These are phyloP conservation scores for Pseudogymnoascus sp. DNA, from an alignment of 2,329 filamentous ascomycete genomes.

Conservation along the genomic window DNA sequence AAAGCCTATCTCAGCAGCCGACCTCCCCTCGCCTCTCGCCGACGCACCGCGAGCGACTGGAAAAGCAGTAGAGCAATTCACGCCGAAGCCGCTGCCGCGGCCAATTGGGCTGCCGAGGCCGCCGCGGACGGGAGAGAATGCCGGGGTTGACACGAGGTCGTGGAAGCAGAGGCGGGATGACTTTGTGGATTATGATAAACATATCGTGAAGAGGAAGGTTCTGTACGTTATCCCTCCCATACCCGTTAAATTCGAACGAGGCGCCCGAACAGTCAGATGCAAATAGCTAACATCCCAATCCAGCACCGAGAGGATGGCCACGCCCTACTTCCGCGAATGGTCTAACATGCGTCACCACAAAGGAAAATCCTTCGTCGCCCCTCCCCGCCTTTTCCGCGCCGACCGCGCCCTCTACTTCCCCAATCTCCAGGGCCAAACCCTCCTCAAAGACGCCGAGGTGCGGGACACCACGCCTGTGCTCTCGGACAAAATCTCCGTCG, in stretches of 20 bases:
- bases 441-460: conserved; percentile 46
- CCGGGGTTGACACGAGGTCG: conserved; percentile 61
- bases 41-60: conserved; percentile 53
- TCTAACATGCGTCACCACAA: conserved; percentile 71
- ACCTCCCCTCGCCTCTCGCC: conserved; percentile 39
- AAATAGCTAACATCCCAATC: conserved; percentile 11
- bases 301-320: conserved; percentile 66
- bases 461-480: conserved; percentile 70
- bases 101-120: conserved; percentile 76
- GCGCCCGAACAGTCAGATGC: neutral
- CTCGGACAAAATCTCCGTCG: conserved; percentile 63
- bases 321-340: conserved; percentile 96
- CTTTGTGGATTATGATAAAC: conserved; percentile 77
- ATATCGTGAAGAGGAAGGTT: conserved; percentile 65
- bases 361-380: conserved; percentile 87
- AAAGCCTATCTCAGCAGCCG: conserved; percentile 13
- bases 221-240: conserved; percentile 43
- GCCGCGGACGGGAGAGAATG: conserved; percentile 72
- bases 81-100: conserved; percentile 51
- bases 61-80: conserved; percentile 45
- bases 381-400: conserved; percentile 72
- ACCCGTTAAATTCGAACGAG: neutral
- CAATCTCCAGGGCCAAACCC: conserved; percentile 74
- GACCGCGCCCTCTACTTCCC: conserved; percentile 87
- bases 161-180: conserved; percentile 64